phyloP scores from a whole-genome alignment of 495 filamentous ascomycete genomes.

The Annulohypoxylon moriforme region DNA sequence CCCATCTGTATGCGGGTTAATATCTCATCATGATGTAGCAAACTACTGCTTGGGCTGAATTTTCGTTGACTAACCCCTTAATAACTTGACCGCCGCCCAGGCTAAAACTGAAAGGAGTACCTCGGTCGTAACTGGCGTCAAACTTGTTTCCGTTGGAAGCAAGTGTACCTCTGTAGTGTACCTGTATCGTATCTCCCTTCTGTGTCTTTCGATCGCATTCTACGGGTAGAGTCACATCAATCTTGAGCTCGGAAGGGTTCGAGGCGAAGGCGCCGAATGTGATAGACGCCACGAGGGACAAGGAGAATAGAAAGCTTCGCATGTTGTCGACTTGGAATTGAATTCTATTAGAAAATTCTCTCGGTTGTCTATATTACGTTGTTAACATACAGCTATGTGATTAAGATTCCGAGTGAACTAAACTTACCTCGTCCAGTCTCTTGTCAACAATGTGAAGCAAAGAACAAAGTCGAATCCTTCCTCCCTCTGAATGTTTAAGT shows the following conservation, averaged over 20 bases:
- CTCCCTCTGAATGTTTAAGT: not conserved
- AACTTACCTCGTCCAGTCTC: not conserved
- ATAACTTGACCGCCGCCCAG: constrained; percentile 87
- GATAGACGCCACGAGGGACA: constrained; percentile 64
- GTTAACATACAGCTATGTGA: not conserved
- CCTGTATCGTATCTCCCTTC: constrained; percentile 79
- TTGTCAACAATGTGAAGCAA: not conserved
- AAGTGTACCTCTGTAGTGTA: constrained; percentile 90
- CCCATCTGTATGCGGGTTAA: constrained; percentile 69
- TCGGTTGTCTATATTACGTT: not conserved
- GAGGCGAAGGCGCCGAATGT: constrained; percentile 63
- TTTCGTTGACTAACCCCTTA: constrained; percentile 69
- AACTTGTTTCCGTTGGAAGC: constrained; percentile 66
- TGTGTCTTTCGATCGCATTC: constrained; percentile 76
- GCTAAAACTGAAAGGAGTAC: constrained; percentile 78
- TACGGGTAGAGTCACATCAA: constrained; percentile 78
- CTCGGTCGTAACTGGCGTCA: constrained; percentile 78
- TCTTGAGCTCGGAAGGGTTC: constrained; percentile 66
- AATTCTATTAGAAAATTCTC: not conserved
- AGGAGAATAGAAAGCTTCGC: constrained; percentile 67
- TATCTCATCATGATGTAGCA: constrained; percentile 14
- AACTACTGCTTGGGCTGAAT: not conserved
- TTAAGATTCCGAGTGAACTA: not conserved
- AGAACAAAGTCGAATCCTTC: not conserved
- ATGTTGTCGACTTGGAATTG: constrained; percentile 51